Evolutionary conservation across 331 rosid genomes (phyloP).

Genomic region (Saraca asoca): DNA sequence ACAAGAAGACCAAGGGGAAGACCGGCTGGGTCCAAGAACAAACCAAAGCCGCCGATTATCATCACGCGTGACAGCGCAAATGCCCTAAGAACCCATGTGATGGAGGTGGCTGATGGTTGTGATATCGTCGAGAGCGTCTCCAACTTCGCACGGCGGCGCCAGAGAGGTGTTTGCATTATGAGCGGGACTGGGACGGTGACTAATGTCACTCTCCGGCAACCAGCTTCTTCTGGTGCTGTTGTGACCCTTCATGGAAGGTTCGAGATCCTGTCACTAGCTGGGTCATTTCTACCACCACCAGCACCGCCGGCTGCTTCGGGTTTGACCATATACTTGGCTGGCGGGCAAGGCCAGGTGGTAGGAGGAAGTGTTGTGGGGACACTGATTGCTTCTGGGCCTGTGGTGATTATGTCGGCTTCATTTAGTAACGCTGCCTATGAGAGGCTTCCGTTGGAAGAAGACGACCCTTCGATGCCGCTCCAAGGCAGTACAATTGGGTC

Average conservation of each 20-base stretch:
- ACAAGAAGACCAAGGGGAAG: constrained; percentile 83
- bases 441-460: constrained; percentile 91
- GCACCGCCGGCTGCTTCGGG: constrained; percentile 89
- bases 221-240: constrained; percentile 81
- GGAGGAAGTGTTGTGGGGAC: constrained; percentile 92
- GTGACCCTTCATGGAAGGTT: constrained; percentile 84
- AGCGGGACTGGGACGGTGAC: constrained; percentile 89
- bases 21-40: constrained; percentile 96
- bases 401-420: constrained; percentile 92
- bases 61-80: constrained; percentile 95
- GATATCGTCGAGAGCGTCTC: constrained; percentile 87
- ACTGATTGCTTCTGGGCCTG: constrained; percentile 79
- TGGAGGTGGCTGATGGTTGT: constrained; percentile 90
- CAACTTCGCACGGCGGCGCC: constrained; percentile 86
- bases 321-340: constrained; percentile 79
- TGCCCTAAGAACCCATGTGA: constrained; percentile 87
- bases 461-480: constrained; percentile 55
- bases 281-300: constrained; percentile 87
- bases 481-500: constrained; percentile 68
- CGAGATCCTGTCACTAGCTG: constrained; percentile 84
- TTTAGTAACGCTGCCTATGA: constrained; percentile 98
- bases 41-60: constrained; percentile 93
- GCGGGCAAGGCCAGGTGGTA: constrained; percentile 94
- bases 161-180: constrained; percentile 91
- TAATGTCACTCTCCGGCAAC: constrained; percentile 83